Base-by-base conservation (phyloP, 768 basidiomycete species). In the Baorangia bicolor region DNA sequence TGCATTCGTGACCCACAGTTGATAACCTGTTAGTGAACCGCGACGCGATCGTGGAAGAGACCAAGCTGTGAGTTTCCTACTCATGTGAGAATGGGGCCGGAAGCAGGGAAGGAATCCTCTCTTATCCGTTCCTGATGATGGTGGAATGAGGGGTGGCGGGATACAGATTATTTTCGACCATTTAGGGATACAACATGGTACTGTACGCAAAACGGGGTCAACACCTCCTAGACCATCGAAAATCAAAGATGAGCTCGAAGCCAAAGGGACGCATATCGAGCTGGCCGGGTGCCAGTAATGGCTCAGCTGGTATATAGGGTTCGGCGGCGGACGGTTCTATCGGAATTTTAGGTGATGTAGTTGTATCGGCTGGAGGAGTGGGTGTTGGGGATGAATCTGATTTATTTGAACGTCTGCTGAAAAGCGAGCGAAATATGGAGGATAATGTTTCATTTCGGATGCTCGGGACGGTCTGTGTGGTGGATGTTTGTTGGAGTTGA, bases 201-300 rank as follows among this genome's bases (percentile, higher is more conserved):
- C 42, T 51, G 34, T 57, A 59, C 44, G 53, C 35, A 53, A 51
- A 55, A 33, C 20, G 28, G 39, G 23, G 41, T 63, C 59, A 70
- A 14, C 62, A 44, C 34, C 30, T 57, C 46, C 42, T 62, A 28
- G 79, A 78, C 90, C 88, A 91, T 45, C 85, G 77, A 67, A 92
- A 83, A 67, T 94, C 92, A 40, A 94, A 54, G 37, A 91, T 74
- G 54, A 92, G 73, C 40, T 82, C 84, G 41, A 94, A 74, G 10
- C 91, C 91, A 70, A 87, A 84, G 12, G 80, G 79, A 27, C 85
- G 81, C 57, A 94, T 69, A 67, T 93, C 90, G 62, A 89, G 85
- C 66, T 88, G 83, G 61, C 75, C 71, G 39, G 81, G 75, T 44
- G 74, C 59, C 44, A 75, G 56, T 4, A 39, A 53, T 44, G 49